A percentile compares a stretch with the other conserved stretches of the same genome.
These are phyloP conservation scores for Paraurostyla sp. DNA, from an alignment of 73 alveolate species.

Conservation along the genomic window DNA sequence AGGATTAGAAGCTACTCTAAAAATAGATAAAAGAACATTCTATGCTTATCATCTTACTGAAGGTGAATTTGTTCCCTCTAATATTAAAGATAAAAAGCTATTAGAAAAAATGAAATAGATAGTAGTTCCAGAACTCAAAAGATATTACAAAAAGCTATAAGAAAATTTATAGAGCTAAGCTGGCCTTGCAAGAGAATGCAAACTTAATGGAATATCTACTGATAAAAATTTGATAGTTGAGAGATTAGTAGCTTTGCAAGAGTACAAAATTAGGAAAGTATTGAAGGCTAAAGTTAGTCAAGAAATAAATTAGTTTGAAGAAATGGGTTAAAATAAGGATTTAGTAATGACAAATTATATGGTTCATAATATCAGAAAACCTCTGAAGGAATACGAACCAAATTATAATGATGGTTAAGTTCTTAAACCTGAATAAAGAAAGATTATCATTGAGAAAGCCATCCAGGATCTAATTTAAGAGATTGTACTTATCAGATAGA, in stretches of 20 bases:
- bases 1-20: conserved; percentile 70
- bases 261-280: conserved; percentile 45
- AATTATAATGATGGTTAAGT: neutral
- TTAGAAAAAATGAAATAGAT: conserved; percentile 23
- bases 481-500: neutral
- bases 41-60: conserved; percentile 47
- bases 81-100: conserved; percentile 20
- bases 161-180: neutral
- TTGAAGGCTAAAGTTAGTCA: conserved; percentile 5
- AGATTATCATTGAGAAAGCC: conserved; percentile 31
- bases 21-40: neutral
- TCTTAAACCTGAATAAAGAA: conserved; percentile 27
- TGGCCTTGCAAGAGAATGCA: conserved; percentile 34
- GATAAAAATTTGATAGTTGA: neutral
- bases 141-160: neutral
- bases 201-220: conserved; percentile 19
- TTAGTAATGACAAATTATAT: conserved; percentile 7
- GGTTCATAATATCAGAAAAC: neutral
- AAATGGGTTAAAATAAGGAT: neutral
- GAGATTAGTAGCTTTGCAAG: conserved; percentile 38
- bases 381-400: conserved; percentile 12
- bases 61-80: neutral
- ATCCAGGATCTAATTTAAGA: conserved; percentile 10
- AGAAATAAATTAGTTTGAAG: neutral
- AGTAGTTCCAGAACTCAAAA: conserved; percentile 29